phyloP scores from a whole-genome alignment of 345 rosid genomes.

The Eucalyptus cladocalyx region DNA sequence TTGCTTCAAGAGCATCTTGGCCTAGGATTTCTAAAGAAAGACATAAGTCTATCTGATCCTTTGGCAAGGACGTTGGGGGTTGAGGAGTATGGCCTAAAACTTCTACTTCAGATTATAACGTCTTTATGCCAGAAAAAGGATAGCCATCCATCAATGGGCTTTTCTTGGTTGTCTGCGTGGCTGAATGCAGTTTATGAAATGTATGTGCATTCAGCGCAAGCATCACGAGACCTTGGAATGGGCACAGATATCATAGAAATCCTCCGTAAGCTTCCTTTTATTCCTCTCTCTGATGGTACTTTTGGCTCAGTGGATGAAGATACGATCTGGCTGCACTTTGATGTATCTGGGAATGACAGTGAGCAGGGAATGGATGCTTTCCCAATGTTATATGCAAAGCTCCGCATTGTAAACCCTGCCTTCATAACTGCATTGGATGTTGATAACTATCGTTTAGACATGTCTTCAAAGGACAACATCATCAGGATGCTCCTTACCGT shows the following conservation, averaged over 20 bases:
- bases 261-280: slow-evolving; percentile 51
- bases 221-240: slow-evolving; percentile 8
- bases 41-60: slow-evolving; percentile 63
- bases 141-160: slow-evolving; percentile 53
- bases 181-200: slow-evolving; percentile 38
- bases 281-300: slow-evolving; percentile 80
- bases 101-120: slow-evolving; percentile 44
- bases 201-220: slow-evolving; percentile 28
- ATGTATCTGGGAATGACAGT: slow-evolving; percentile 27
- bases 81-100: slow-evolving; percentile 59
- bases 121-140: slow-evolving; percentile 36
- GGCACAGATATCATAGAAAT: slow-evolving; percentile 21
- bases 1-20: slow-evolving; percentile 74
- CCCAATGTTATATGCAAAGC: slow-evolving; percentile 61
- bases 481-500: slow-evolving; percentile 48
- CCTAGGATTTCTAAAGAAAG: slow-evolving; percentile 66
- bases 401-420: slow-evolving; percentile 50
- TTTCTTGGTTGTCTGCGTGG: slow-evolving; percentile 68
- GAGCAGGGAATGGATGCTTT: slow-evolving; percentile 46
- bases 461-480: slow-evolving; percentile 23
- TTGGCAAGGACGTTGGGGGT: slow-evolving; percentile 72
- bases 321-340: slow-evolving; percentile 78
- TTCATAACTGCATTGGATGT: slow-evolving; percentile 39
- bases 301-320: slow-evolving; percentile 62
- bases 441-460: slow-evolving; percentile 10